These are phyloP conservation scores for Pseudopyrenochaeta lycopersici DNA, from an alignment of 2,329 filamentous ascomycete species.

Conservation along the genomic window DNA sequence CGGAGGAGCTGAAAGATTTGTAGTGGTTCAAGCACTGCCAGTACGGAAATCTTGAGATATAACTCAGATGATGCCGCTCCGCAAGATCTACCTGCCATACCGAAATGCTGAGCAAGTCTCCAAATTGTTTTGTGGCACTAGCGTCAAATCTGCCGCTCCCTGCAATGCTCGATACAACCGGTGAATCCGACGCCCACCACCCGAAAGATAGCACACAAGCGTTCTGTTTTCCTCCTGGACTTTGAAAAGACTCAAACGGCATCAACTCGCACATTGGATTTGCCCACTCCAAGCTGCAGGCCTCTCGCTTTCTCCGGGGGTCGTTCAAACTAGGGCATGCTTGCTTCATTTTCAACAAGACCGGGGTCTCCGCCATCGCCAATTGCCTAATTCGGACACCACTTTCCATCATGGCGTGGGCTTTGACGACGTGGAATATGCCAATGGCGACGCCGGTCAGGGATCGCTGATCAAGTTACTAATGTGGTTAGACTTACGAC, in stretches of 20 bases:
- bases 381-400: not conserved
- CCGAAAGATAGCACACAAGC: not conserved
- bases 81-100: not conserved
- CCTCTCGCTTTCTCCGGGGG: not conserved
- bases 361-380: not conserved
- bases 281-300: not conserved
- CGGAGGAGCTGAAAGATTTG: too few species aligned
- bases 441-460: not conserved
- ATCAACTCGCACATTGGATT: not conserved
- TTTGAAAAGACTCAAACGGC: not conserved
- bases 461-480: not conserved
- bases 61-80: not conserved
- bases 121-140: not conserved
- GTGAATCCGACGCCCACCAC: slow-evolving; percentile 3
- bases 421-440: not conserved
- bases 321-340: not conserved
- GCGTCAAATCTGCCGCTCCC: not conserved
- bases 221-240: slow-evolving; percentile 6
- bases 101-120: not conserved
- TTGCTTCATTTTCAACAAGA: not conserved
- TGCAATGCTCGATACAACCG: not conserved
- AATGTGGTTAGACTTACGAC: not conserved
- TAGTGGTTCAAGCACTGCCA: too few species aligned
- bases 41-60: not conserved
- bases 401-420: not conserved